Base-by-base conservation (phyloP, 805 yeast genomes). In the Cyberlindnera mrakii region DNA sequence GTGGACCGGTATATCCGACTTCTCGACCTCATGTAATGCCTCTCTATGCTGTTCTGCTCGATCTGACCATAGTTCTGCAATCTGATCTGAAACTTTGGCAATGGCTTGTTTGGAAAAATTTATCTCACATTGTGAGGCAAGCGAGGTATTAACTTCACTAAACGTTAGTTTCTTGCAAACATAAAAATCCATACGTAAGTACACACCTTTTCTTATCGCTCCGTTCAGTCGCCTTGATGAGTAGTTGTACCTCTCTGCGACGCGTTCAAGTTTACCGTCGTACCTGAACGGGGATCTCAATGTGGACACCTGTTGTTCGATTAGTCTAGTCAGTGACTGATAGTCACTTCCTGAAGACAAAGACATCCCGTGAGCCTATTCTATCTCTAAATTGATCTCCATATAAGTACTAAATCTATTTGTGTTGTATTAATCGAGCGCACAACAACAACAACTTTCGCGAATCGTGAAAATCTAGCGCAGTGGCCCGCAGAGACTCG, bases 21-120 rank as follows among this genome's bases (percentile, higher is more conserved):
- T 38, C 10, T 34, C 41, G 6, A 57, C 15, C 2, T 44, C 32
- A 3, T 16, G 9, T 3, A 57, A 6, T 0, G 43, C 16, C 8
- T 39, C 33, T 4, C 45, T 35, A 16, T 44, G 39, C 6, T 44
- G 33, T 4, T 40, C 41, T 1, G 34, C 13, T 27, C 41, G 31
- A 10, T 48, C 47, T 5, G 46, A 42, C 49, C 54, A 43, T 20
- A 54, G 13, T 9, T 43, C 41, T 3, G 41, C 9, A 3, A 56
- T 47, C 20, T 58, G 62, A 18, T 55, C 55, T 15, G 46, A 38
- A 3, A 46, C 38, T 30, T 55, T 52, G 16, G 43, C 45, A 10
- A 51, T 43, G 6, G 62, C 46, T 35, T 58, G 59, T 18, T 45
- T 43, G 8, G 60, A 54, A 41, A 42, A 54, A 18, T 35, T 42